Base-by-base conservation (phyloP, 495 filamentous ascomycete genomes). In the Neurospora sp. region DNA sequence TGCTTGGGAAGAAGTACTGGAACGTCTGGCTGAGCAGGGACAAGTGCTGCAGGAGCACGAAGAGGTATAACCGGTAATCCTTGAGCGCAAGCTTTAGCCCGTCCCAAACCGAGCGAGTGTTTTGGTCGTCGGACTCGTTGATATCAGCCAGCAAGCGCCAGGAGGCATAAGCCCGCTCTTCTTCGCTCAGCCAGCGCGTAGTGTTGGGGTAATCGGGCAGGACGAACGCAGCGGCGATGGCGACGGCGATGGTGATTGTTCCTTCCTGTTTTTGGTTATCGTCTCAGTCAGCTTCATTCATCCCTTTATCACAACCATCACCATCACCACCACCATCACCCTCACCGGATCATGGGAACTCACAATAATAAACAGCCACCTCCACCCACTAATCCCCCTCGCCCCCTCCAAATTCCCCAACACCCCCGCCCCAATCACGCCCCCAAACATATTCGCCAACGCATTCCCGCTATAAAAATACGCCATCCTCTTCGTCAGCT, bases 381-480 rank as follows among this genome's bases (percentile, higher is more conserved):
- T 78, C 83, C 84, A 85, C 42, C 83, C 83, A 5, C 82, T 73
- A 17, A 84, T 80, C 10, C 83, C 83, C 21, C 78, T 78, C 4
- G 78, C 77, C 9, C 82, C 82, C 15, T 81, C 82, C 69, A 83
- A 70, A 48, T 82, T 83, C 8, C 77, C 80, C 31, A 87, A 74
- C 4, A 86, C 81, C 0, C 85, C 88, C 0, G 88, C 88, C 1
- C 85, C 88, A 19, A 91, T 84, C 10, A 91, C 79, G 2, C 88
- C 88, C 13, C 87, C 88, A 76, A 90, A 89, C 69, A 86, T 85
- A 74, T 88, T 88, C 39, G 88, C 86, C 2, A 90, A 73, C 0
- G 86, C 84, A 72, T 84, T 86, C 10, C 87, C 88, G 1, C 85
- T 83, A 75, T 90, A 90, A 73, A 90, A 88, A 79, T 85, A 87